A percentile compares a stretch with the other conserved stretches of the same genome.
Conservation (phyloP, 2,329 filamentous ascomycete genomes). For the Colletotrichum gigasporum region DNA sequence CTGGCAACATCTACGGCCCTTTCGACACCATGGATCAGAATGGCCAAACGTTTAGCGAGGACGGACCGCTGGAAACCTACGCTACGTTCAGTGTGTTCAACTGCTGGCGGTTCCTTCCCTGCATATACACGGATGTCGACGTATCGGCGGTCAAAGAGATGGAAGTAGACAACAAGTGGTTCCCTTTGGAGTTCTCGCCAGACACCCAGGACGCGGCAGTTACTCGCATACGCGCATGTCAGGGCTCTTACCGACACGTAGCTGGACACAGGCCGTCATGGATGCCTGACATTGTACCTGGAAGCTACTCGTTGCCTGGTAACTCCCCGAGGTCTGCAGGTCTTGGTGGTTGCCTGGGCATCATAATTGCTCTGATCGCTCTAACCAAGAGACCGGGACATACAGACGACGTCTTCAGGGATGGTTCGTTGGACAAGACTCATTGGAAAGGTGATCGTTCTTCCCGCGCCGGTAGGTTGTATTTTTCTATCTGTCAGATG, state of each 20-base stretch:
- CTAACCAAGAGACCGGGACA: constrained; percentile 21
- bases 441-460: not conserved
- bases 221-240: constrained; percentile 42
- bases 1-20: not conserved
- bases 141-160: constrained; percentile 24
- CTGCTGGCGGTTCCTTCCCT: constrained; percentile 32
- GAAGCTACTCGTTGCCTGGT: constrained; percentile 37
- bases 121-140: not conserved
- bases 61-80: not conserved
- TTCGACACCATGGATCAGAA: not conserved
- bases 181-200: constrained; percentile 41
- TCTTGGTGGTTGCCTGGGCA: constrained; percentile 47
- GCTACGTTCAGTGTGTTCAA: constrained; percentile 27
- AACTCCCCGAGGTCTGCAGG: constrained; percentile 38
- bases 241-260: constrained; percentile 35
- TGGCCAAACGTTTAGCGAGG: not conserved
- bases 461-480: constrained; percentile 5
- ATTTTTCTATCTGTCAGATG: too few species aligned
- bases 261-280: constrained; percentile 45
- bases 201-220: not conserved
- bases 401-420: constrained; percentile 12
- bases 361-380: constrained; percentile 52
- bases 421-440: constrained; percentile 20
- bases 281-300: constrained; percentile 49
- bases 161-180: constrained; percentile 34